phyloP scores from a whole-genome alignment of 2,329 filamentous ascomycete species.

The Epichloe bromicola region DNA sequence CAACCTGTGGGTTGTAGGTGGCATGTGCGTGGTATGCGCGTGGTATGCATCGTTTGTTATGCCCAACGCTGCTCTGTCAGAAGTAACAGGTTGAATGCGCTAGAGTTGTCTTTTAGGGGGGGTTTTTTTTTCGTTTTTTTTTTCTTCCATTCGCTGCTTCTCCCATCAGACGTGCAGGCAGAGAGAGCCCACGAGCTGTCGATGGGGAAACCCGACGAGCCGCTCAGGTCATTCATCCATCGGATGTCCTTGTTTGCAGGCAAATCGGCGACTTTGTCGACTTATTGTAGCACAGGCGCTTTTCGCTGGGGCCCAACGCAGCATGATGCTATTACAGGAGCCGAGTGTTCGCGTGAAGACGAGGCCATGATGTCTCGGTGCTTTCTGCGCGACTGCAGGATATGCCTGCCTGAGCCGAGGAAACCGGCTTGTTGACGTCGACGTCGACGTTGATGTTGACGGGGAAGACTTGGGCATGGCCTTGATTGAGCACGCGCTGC shows the following conservation, averaged over 20 bases:
- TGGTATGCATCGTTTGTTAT: background rate
- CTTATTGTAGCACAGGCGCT: background rate
- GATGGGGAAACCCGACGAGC: background rate
- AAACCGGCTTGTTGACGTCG: too few relatives aligned
- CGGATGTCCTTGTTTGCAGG: background rate
- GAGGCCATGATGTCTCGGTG: too few relatives aligned
- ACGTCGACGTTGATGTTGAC: too few relatives aligned
- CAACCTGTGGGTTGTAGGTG: background rate
- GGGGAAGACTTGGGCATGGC: too few relatives aligned
- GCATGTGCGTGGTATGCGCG: background rate
- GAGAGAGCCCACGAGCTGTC: background rate
- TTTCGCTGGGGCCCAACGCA: background rate
- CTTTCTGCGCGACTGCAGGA: too few relatives aligned
- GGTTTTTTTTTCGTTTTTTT: too few relatives aligned
- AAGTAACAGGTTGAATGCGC: background rate
- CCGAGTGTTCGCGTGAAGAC: background rate
- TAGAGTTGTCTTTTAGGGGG: background rate
- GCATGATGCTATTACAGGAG: background rate
- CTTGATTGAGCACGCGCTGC: too few relatives aligned
- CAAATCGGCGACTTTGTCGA: background rate
- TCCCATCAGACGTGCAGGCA: background rate
- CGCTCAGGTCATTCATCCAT: background rate
- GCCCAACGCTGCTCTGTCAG: background rate
- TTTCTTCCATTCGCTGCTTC: background rate
- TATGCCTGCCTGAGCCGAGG: too few relatives aligned